Evolutionary conservation across 78 protist genomes (phyloP).

Genomic region (Acrasis kona): DNA sequence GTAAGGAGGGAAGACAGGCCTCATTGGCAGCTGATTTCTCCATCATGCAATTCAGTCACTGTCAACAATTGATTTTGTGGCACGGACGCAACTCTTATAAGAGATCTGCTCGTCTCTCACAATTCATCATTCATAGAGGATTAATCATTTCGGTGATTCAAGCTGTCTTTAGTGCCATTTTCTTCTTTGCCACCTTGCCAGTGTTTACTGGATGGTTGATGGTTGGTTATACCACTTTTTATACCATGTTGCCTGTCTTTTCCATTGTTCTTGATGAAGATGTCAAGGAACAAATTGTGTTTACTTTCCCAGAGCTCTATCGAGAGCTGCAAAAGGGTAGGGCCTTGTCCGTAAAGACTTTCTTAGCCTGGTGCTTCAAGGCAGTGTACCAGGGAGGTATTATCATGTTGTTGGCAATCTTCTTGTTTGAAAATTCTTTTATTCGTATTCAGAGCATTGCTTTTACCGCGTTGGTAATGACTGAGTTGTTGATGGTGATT

Average conservation of each 20-base stretch:
- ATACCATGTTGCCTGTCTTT: slow-evolving; percentile 91
- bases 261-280: slow-evolving; percentile 84
- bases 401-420: slow-evolving; percentile 77
- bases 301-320: slow-evolving; percentile 87
- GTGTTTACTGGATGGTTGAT: slow-evolving; percentile 66
- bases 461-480: slow-evolving; percentile 88
- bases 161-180: slow-evolving; percentile 85
- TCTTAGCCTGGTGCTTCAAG: slow-evolving; percentile 71
- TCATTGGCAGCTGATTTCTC: slow-evolving; percentile 93
- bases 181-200: slow-evolving; percentile 82
- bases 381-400: slow-evolving; percentile 86
- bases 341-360: slow-evolving; percentile 66
- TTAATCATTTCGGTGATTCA: slow-evolving; percentile 90
- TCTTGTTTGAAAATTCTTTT: slow-evolving; percentile 64
- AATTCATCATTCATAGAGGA: slow-evolving; percentile 97
- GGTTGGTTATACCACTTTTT: slow-evolving; percentile 74
- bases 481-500: slow-evolving; percentile 84
- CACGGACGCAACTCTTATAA: slow-evolving; percentile 85
- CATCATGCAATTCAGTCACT: slow-evolving; percentile 63
- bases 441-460: slow-evolving; percentile 81
- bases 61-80: slow-evolving; percentile 51
- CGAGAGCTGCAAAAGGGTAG: slow-evolving; percentile 86
- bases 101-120: slow-evolving; percentile 63
- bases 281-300: slow-evolving; percentile 43
- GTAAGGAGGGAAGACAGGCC: slow-evolving; percentile 97